Evolutionary conservation across 208 protist species (phyloP).

Genomic region (Angomonas ambiguus): DNA sequence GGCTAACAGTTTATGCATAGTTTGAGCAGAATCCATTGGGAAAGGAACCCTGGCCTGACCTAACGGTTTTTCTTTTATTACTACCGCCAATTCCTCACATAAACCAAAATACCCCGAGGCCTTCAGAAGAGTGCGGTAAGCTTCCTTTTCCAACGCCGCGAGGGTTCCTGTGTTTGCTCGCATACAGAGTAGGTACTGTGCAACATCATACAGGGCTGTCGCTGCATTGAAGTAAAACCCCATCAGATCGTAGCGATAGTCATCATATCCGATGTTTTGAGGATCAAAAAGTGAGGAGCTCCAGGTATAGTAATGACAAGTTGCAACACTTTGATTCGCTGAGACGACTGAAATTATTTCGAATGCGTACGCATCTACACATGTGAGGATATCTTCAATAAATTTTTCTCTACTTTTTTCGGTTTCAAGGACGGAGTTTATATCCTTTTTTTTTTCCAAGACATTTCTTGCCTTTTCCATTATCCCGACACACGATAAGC

Average conservation of each 20-base stretch:
- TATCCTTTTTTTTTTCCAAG: neutral
- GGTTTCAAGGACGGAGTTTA: slow-evolving; percentile 8
- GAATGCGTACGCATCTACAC: slow-evolving; percentile 32
- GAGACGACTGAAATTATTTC: slow-evolving; percentile 26
- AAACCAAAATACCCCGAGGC: slow-evolving; percentile 59
- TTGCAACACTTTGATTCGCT: slow-evolving; percentile 29
- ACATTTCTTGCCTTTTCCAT: slow-evolving; percentile 26
- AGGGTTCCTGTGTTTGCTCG: slow-evolving; percentile 21
- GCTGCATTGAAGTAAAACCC: slow-evolving; percentile 65
- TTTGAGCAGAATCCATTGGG: slow-evolving; percentile 26
- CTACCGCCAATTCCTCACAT: slow-evolving; percentile 22
- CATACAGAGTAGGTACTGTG: slow-evolving; percentile 44
- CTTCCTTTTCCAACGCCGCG: slow-evolving; percentile 46
- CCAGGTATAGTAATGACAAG: slow-evolving; percentile 50
- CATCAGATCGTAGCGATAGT: slow-evolving; percentile 70
- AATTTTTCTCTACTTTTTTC: slow-evolving; percentile 48
- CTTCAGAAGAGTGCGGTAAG: slow-evolving; percentile 50
- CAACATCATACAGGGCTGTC: slow-evolving; percentile 41
- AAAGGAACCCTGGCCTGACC: slow-evolving; percentile 27
- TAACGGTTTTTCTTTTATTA: slow-evolving; percentile 37
- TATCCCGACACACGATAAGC: slow-evolving; percentile 25
- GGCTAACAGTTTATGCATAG: slow-evolving; percentile 30
- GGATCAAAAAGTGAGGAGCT: slow-evolving; percentile 34
- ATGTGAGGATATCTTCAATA: slow-evolving; percentile 19
- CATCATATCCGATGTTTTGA: slow-evolving; percentile 43